Base-by-base conservation (phyloP, 139 green algal species). In the Desmodesmus armatus region DNA sequence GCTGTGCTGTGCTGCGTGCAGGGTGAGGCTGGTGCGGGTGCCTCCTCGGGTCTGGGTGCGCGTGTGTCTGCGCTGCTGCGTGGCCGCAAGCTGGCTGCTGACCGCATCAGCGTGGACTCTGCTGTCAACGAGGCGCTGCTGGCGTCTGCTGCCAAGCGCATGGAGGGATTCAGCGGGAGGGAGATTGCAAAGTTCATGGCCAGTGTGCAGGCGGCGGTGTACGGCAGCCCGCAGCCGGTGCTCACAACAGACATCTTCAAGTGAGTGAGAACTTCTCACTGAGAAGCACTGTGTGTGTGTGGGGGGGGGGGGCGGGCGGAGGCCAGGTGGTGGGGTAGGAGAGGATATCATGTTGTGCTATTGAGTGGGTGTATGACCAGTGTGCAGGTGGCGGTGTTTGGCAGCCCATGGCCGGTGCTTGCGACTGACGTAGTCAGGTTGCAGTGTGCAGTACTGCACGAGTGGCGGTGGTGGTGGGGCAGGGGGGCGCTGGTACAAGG, bases 181-280 rank as follows among this genome's bases (percentile, higher is more conserved):
- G 96, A 99, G 91, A 90, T 99, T 39, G 96, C 96, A 40, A 99
- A 99, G 93, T 92, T 98, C 33, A 96, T 98, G 94, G 94, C 95
- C n/a, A 93, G 87, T 19, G 89, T 97, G 62, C 95, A 98, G 90
- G 94, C 95, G 3, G 93, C 96, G 0, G 96, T 97, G 79, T 99
- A 99, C 79, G 97, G 96, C 80, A 92, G 87, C 9, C 71, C 87
- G 2, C 78, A 95, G 58, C 78, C 94, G 5, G 88, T 92, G 55
- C 88, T 99, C 5, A 97, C 94, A 3, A 44, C 89, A 0, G 86
- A 94, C 43, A 83, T 98, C 53, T 96, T 96, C 77, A 53, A 44
- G 58, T 78, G 62, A 29, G 92, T 49, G 41, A 15, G n/a, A n/a
- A n/a, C n/a, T n/a, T n/a, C 37, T 11, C 4, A 29, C 21, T 95